Base-by-base conservation (phyloP, 306 rosid genomes). In the Citrullus colocynthis region DNA sequence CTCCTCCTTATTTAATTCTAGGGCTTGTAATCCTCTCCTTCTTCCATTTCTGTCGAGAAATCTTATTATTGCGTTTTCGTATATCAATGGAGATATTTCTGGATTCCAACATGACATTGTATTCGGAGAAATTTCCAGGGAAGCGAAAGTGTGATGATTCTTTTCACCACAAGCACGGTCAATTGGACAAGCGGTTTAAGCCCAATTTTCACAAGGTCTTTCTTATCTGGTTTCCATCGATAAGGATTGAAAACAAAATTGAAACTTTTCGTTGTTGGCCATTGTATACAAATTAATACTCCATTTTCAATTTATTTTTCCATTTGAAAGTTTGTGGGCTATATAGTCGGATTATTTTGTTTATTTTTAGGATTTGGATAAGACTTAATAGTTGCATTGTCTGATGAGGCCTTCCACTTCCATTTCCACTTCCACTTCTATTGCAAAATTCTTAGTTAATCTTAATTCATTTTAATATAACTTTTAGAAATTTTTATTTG, bases 101-200 rank as follows among this genome's bases (percentile, higher is more conserved):
- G 91, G 86, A 80, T 79, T 88, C 70, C 36, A 86, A 85, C 77
- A 64, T 87, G 60, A 59, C 86, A 59, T 42, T 84, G 65, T 41
- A 51, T 76, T 84, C 77, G 42, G 90, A 83, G 6, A 81, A 84
- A 84, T 59, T 51, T 11, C 80, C 88, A 42, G 88, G 86, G 81
- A 93, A 91, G 85, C 79, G 88, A 81, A 97, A 91, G 89, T 82
- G 84, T 49, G 97, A 86, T 78, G 96, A 88, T 20, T 36, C 88
- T 1, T 84, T 86, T 10, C 90, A 88, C 52, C 88, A 90, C 32
- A 88, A 88, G 45, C 84, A 83, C 36, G 90, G 79, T 4, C 88
- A 88, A 5, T 80, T 86, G 30, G 79, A 62, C 66, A 93, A 91
- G 87, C 97, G 96, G n/a, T 60, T 79, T 71, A 93, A 89, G 80